Evolutionary conservation across 192 early-diverging fungal genomes (phyloP).

Genomic region (Podila minutissima): DNA sequence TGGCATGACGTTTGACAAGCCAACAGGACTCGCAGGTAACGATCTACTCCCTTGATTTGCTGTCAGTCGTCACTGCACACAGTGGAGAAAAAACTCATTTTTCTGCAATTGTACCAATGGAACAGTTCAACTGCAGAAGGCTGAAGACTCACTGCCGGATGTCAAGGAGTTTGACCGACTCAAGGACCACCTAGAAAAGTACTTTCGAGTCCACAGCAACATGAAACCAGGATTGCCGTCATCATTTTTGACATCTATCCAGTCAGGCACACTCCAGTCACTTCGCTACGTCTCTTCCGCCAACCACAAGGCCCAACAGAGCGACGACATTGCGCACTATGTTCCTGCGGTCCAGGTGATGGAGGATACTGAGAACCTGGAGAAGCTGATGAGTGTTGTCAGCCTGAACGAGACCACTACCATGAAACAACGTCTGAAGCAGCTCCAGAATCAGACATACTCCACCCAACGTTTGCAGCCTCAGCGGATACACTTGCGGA

Average conservation of each 20-base stretch:
- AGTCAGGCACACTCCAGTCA: slow-evolving; percentile 33
- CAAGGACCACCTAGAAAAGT: slow-evolving; percentile 85
- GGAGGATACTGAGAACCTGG: slow-evolving; percentile 56
- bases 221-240: slow-evolving; percentile 27
- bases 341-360: slow-evolving; percentile 55
- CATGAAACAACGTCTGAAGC: slow-evolving; percentile 66
- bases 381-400: slow-evolving; percentile 44
- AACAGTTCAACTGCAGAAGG: slow-evolving; percentile 84
- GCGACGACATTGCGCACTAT: slow-evolving; percentile 60
- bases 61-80: too few species aligned
- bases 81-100: too few species aligned
- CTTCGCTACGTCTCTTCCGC: slow-evolving; percentile 31
- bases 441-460: slow-evolving; percentile 72
- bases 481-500: slow-evolving; percentile 86
- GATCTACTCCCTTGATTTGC: slow-evolving; percentile 4
- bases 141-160: slow-evolving; percentile 73
- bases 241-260: slow-evolving; percentile 35
- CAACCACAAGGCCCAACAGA: slow-evolving; percentile 34
- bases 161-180: slow-evolving; percentile 86
- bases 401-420: slow-evolving; percentile 59
- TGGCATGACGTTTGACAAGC: slow-evolving; percentile 92
- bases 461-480: slow-evolving; percentile 71
- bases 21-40: slow-evolving; percentile 88
- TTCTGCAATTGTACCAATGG: neutral
- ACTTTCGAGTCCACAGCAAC: slow-evolving; percentile 61